These are phyloP conservation scores for Fusarium solani-melongenae DNA, from an alignment of 2,329 filamentous ascomycete species.

Conservation along the genomic window DNA sequence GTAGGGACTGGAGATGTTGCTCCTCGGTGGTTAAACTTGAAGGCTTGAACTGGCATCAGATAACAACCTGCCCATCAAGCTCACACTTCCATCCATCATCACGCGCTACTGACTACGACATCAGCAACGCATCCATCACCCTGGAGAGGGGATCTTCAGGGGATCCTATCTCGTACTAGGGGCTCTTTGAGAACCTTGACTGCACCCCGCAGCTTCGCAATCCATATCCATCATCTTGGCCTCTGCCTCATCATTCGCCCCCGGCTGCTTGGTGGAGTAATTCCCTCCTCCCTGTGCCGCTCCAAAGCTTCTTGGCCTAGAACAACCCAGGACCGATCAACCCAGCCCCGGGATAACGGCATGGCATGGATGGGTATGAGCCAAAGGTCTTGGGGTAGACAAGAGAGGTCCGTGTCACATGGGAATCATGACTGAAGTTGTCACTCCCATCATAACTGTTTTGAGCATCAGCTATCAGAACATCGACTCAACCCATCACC, in stretches of 20 bases:
- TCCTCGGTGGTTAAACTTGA: background rate
- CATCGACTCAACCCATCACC: background rate
- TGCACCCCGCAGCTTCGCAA: slow-evolving; percentile 38
- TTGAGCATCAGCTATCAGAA: background rate
- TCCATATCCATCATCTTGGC: slow-evolving; percentile 5
- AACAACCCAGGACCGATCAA: slow-evolving; percentile 10
- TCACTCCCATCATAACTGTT: background rate
- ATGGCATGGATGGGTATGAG: background rate
- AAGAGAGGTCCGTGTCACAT: slow-evolving; percentile 22
- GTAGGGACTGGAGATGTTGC: background rate
- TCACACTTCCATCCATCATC: background rate
- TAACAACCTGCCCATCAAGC: background rate
- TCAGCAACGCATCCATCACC: background rate
- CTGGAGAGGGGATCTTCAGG: slow-evolving; percentile 27
- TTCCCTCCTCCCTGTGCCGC: slow-evolving; percentile 5
- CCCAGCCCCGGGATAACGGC: slow-evolving; percentile 15
- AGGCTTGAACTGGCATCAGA: background rate
- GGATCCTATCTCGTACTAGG: slow-evolving; percentile 3
- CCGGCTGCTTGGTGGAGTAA: slow-evolving; percentile 25
- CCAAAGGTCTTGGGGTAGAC: too few species aligned
- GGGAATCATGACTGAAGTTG: background rate
- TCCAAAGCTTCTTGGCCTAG: slow-evolving; percentile 7
- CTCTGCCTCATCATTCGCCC: slow-evolving; percentile 2
- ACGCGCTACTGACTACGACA: background rate
- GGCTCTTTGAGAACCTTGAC: slow-evolving; percentile 16